A percentile compares a stretch with the other conserved stretches of the same genome.
These are phyloP conservation scores for Alternaria incomplexa DNA, from an alignment of 2,329 filamentous ascomycete species.

Conservation along the genomic window DNA sequence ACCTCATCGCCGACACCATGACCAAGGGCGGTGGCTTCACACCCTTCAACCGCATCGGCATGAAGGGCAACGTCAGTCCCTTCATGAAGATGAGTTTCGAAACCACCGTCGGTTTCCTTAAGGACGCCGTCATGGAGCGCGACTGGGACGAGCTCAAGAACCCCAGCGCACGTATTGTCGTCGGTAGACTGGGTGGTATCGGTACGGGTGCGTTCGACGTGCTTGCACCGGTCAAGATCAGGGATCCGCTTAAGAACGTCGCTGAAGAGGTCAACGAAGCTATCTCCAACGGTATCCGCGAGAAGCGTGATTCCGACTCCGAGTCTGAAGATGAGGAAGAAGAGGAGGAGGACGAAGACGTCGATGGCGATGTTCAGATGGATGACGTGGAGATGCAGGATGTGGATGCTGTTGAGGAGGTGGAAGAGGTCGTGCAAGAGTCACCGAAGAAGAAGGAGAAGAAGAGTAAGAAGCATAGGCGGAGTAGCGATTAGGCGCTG, in stretches of 20 bases:
- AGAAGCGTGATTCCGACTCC: conserved; percentile 11
- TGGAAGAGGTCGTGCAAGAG: conserved; percentile 2
- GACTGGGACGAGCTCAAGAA: conserved; percentile 88
- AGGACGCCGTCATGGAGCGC: conserved; percentile 86
- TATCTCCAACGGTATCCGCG: conserved; percentile 12
- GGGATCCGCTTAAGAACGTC: conserved; percentile 35
- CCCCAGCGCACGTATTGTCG: conserved; percentile 86
- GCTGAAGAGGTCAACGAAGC: conserved; percentile 14
- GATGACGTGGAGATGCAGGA: conserved; percentile 16
- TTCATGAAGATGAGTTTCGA: conserved; percentile 99
- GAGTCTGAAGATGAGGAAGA: conserved; percentile 18
- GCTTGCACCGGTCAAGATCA: conserved; percentile 53
- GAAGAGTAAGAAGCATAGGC: conserved; percentile 16
- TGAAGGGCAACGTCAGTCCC: conserved; percentile 83
- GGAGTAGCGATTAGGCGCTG: neutral
- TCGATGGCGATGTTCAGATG: conserved; percentile 18
- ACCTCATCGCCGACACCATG: conserved; percentile 97
- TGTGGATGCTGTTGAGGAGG: neutral
- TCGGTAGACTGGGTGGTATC: conserved; percentile 79
- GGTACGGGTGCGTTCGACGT: conserved; percentile 95
- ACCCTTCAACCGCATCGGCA: conserved; percentile 89
- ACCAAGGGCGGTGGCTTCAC: conserved; percentile 89
- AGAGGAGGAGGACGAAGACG: conserved; percentile 15
- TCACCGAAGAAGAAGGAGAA: conserved; percentile 8
- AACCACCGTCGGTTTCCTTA: conserved; percentile 92